Percentiles rank a stretch among this genome's conserved stretches.
These are phyloP conservation scores for Polyplosphaeria fusca DNA, from an alignment of 495 filamentous ascomycete species.

Conservation along the genomic window DNA sequence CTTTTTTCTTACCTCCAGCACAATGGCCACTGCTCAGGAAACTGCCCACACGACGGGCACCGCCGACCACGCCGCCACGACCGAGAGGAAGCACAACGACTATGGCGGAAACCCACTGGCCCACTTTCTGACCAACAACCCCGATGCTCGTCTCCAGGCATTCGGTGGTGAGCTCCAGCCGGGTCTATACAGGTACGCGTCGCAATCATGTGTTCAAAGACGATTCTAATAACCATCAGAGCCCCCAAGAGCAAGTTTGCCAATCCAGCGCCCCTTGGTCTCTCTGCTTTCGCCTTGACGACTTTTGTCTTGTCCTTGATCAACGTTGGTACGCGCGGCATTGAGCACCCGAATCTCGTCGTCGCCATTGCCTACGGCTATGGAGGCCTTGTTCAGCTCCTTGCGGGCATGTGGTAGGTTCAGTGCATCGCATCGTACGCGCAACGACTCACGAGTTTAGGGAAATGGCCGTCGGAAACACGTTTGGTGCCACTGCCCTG, in stretches of 20 bases:
- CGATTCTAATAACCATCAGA: conserved; percentile 23
- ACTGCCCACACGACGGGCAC: not conserved
- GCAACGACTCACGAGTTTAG: conserved; percentile 52
- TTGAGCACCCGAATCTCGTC: conserved; percentile 42
- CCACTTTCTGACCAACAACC: conserved; percentile 61
- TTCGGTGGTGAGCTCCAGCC: conserved; percentile 97
- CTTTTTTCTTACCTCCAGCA: no score
- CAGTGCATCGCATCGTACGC: no score
- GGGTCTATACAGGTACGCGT: conserved; percentile 66
- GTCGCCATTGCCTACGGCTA: conserved; percentile 46
- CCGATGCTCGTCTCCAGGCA: conserved; percentile 61
- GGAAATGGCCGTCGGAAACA: conserved; percentile 97
- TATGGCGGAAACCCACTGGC: conserved; percentile 65
- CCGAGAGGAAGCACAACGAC: conserved; percentile 33
- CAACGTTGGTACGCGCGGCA: conserved; percentile 69
- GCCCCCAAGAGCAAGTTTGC: conserved; percentile 68
- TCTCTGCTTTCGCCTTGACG: conserved; percentile 86
- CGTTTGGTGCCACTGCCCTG: conserved; percentile 94
- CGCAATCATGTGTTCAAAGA: not conserved
- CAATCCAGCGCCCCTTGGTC: conserved; percentile 64
- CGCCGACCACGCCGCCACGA: no score
- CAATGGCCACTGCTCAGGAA: conserved; percentile 31
- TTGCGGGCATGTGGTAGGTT: conserved; percentile 97
- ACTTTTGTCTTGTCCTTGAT: conserved; percentile 88
- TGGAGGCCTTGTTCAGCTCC: conserved; percentile 80